Conservation (phyloP, 345 rosid genomes). For the Zanthoxylum bungeanum region DNA sequence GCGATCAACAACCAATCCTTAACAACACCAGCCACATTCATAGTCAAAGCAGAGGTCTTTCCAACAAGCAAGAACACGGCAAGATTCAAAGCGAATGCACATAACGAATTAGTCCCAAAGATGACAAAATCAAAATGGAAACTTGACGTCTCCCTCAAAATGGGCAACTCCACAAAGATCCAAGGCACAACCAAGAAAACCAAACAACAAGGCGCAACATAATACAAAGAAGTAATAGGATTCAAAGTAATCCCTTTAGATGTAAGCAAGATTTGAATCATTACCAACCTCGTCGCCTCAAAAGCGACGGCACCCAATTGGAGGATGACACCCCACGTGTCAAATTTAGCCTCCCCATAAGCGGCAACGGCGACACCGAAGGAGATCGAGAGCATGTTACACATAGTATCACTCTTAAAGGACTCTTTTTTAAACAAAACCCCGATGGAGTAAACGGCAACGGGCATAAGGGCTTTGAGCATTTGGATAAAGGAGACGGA, state of each 20-base stretch:
- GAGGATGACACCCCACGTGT: conserved; percentile 76
- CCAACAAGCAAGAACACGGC: conserved; percentile 97
- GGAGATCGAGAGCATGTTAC: conserved; percentile 91
- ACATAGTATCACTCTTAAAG: conserved; percentile 75
- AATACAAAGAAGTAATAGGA: conserved; percentile 80
- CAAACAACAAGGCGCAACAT: conserved; percentile 89
- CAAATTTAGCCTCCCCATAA: conserved; percentile 92
- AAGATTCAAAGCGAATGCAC: conserved; percentile 89
- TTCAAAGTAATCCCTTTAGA: conserved; percentile 82
- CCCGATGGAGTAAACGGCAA: conserved; percentile 93
- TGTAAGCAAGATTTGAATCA: conserved; percentile 87
- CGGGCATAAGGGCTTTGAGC: conserved; percentile 97
- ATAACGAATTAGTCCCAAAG: conserved; percentile 83
- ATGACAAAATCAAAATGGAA: conserved; percentile 84
- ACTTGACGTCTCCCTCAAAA: conserved; percentile 69
- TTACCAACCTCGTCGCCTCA: conserved; percentile 86
- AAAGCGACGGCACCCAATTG: conserved; percentile 94
- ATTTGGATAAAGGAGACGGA: conserved; percentile 97
- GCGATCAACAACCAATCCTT: conserved; percentile 97
- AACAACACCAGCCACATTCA: conserved; percentile 98
- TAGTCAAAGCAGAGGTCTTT: conserved; percentile 91
- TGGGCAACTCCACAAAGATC: conserved; percentile 82
- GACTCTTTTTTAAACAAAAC: conserved; percentile 61
- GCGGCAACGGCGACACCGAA: conserved; percentile 88
- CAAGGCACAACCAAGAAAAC: conserved; percentile 77